A percentile compares a stretch with the other conserved stretches of the same genome.
Evolutionary conservation across 331 rosid genomes (phyloP).

Genomic region (Dryas integrifolia): DNA sequence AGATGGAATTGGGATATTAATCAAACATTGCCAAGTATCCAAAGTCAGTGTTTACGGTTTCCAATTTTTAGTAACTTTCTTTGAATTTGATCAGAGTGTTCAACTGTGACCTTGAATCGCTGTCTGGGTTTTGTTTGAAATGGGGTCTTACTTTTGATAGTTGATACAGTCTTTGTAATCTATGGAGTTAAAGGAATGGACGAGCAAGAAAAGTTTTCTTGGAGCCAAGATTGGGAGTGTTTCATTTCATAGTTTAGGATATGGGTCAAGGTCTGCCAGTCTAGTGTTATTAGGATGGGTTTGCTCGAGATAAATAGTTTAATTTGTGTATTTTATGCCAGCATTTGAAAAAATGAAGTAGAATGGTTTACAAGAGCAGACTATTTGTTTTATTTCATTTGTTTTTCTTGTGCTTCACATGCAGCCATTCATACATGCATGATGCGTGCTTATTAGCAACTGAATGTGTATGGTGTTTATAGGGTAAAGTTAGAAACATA

Average conservation of each 20-base stretch:
- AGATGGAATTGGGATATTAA: background rate
- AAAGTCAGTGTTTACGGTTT: background rate
- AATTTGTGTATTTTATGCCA: background rate
- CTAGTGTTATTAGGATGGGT: background rate
- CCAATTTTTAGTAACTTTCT: background rate
- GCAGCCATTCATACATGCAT: no score
- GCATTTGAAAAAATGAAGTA: background rate
- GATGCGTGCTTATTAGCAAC: background rate
- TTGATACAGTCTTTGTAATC: background rate
- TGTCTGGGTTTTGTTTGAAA: background rate
- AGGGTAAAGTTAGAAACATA: background rate
- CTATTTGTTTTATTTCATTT: background rate
- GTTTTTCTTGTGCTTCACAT: background rate
- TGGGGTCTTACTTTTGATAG: background rate
- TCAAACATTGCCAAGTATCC: background rate
- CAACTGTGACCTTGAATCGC: background rate
- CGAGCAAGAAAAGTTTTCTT: background rate
- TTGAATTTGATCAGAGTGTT: background rate
- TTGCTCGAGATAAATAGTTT: background rate
- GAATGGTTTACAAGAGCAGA: background rate
- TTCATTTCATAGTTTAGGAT: background rate
- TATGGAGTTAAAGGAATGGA: background rate
- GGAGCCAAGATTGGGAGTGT: slow-evolving; percentile 8
- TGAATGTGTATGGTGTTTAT: background rate
- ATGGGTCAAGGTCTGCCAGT: background rate